Evolutionary conservation across 2,329 filamentous ascomycete genomes (phyloP).

Genomic region (Dothideomycetidae sp.): DNA sequence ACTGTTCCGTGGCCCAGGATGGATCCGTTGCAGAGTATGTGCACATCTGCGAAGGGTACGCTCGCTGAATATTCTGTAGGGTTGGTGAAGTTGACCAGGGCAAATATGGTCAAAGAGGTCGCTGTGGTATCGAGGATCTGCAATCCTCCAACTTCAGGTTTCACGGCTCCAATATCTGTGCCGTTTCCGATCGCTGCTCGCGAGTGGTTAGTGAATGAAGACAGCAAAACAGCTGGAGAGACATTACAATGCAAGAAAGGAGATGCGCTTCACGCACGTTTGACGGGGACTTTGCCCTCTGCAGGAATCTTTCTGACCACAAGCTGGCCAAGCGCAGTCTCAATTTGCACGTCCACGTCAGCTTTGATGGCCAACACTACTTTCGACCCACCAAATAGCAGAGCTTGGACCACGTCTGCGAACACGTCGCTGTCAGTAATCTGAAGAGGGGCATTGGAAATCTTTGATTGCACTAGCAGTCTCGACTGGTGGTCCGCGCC

Average conservation of each 20-base stretch:
- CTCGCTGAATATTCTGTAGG: constrained; percentile 72
- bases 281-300: constrained; percentile 74
- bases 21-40: constrained; percentile 59
- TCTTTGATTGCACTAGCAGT: constrained; percentile 59
- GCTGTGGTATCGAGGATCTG: constrained; percentile 58
- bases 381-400: constrained; percentile 59
- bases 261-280: constrained; percentile 55
- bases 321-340: constrained; percentile 68
- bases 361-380: constrained; percentile 65
- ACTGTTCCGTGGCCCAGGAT: constrained; percentile 62
- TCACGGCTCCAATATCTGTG: constrained; percentile 36
- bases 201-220: constrained; percentile 16
- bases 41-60: constrained; percentile 67
- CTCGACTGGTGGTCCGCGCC: constrained; percentile 41
- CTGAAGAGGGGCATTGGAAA: constrained; percentile 66
- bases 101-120: constrained; percentile 55
- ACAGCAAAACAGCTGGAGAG: constrained; percentile 8
- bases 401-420: constrained; percentile 61
- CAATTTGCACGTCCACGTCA: constrained; percentile 66
- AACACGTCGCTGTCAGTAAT: constrained; percentile 72
- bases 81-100: constrained; percentile 72
- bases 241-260: constrained; percentile 8
- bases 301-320: constrained; percentile 70
- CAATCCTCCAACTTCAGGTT: constrained; percentile 56
- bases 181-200: constrained; percentile 24